Evolutionary conservation across 1,284 basidiomycete genomes (phyloP), one percentile per base, ranked within the genome.

Genomic region (Termitomyces sp.): DNA sequence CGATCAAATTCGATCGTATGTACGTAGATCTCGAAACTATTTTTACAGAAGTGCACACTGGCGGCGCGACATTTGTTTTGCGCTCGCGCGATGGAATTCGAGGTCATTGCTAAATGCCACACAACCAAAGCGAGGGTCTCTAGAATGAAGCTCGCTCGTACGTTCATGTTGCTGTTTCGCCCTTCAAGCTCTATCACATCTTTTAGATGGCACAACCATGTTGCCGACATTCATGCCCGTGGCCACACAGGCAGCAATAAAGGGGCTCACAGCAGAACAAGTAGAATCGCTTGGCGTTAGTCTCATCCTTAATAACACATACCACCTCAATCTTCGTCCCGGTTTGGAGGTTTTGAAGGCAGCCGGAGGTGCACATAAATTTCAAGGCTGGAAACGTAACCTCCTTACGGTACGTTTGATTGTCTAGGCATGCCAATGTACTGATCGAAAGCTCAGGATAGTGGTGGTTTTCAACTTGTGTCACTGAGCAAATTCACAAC

Each of bases 191-290:
- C 42, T 52, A 11, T 33, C 38, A 38, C 21, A 26, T 43, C 31
- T 26, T 53, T 21, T 61, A 88, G 89, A 93, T 72, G 88, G 87
- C 9, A 71, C 77, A 39, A 93, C 90, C 1, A 81, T 86, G 74
- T 71, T 92, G 9, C 91, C 91, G 0, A 91, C 91, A 0, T 93
- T 93, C 64, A 93, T 93, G 91, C 91, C 91, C 11, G 91, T 93
- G 5, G 91, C 89, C 3, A 93, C 90, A 3, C 91, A 93, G 66
- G 90, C 85, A 21, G 87, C 89, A 1, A 89, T 93, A 63, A 93
- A 93, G 66, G 90, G 90, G 3, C 71, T 93, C 11, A 91, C 89
- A 2, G 70, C 88, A n/a, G 84, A 89, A 50, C 91, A 93, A 67
- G 81, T 91, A 41, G 88, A 91, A 64, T 75, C 84, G 1, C 74